These are phyloP conservation scores for Tylopilus balloui DNA, from an alignment of 768 basidiomycete species.

Conservation along the genomic window DNA sequence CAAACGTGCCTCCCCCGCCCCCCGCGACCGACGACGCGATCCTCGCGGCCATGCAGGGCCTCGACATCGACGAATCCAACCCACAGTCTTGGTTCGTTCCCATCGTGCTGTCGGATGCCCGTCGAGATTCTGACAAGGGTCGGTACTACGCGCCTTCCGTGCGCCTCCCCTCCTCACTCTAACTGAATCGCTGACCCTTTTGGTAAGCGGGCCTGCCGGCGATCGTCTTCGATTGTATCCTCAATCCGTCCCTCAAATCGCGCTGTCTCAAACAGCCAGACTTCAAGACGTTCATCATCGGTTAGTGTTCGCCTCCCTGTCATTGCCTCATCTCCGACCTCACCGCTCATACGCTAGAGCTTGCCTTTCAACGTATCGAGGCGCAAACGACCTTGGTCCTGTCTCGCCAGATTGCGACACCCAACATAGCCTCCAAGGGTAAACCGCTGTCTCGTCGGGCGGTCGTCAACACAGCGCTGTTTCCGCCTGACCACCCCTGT, in stretches of 20 bases:
- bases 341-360: conserved; percentile 40
- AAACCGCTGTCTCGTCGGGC: conserved; percentile 54
- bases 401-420: conserved; percentile 65
- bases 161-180: conserved; percentile 2
- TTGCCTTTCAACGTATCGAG: conserved; percentile 65
- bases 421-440: conserved; percentile 79
- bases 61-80: conserved; percentile 38
- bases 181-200: conserved; percentile 1
- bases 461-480: conserved; percentile 46
- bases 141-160: conserved; percentile 14
- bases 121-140: conserved; percentile 71
- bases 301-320: conserved; percentile 32
- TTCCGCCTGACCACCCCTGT: conserved; percentile 24
- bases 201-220: conserved; percentile 60
- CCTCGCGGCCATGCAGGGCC: conserved; percentile 53
- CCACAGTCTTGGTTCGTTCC: conserved; percentile 60
- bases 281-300: conserved; percentile 68
- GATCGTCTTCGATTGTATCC: conserved; percentile 71
- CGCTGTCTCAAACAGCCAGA: conserved; percentile 55
- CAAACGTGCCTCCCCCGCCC: conserved; percentile 64
- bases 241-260: conserved; percentile 54
- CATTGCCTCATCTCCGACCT: conserved; percentile 7
- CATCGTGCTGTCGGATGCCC: conserved; percentile 61
- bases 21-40: conserved; percentile 54
- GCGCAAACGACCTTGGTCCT: conserved; percentile 53